These are phyloP conservation scores for Solanum hybrid DNA, from an alignment of 305 asterid species.

Conservation along the genomic window DNA sequence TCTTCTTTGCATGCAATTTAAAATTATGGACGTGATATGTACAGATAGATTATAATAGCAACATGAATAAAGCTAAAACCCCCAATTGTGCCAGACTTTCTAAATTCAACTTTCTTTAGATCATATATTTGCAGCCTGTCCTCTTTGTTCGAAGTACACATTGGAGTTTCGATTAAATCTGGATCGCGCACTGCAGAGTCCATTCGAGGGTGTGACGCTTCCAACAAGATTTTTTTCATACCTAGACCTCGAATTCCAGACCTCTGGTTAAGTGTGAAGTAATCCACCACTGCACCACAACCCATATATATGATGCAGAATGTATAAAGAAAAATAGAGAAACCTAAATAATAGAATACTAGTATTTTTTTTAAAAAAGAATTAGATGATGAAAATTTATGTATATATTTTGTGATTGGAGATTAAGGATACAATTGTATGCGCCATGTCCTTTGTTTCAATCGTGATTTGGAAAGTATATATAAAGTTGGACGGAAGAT, in stretches of 20 bases:
- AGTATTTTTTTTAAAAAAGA: not conserved
- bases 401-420: not conserved
- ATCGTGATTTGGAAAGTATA: not conserved
- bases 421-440: not conserved
- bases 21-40: not conserved
- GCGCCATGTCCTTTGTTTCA: not conserved
- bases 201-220: too few relatives aligned
- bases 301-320: not conserved
- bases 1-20: not conserved
- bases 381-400: not conserved
- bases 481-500: not conserved
- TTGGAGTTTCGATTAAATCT: too few relatives aligned
- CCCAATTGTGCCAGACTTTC: not conserved
- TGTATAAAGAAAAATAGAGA: not conserved
- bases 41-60: not conserved
- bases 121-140: not conserved
- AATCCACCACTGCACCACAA: too few relatives aligned
- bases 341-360: not conserved
- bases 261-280: too few relatives aligned
- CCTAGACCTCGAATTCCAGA: accelerated
- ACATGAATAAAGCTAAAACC: not conserved
- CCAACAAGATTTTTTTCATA: too few relatives aligned
- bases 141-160: not conserved
- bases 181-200: accelerated
- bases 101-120: not conserved